Percentiles rank a stretch among this genome's conserved stretches.
These are phyloP conservation scores for Groenewaldozyma salmanticensis DNA, from an alignment of 805 yeast genomes.

Conservation along the genomic window DNA sequence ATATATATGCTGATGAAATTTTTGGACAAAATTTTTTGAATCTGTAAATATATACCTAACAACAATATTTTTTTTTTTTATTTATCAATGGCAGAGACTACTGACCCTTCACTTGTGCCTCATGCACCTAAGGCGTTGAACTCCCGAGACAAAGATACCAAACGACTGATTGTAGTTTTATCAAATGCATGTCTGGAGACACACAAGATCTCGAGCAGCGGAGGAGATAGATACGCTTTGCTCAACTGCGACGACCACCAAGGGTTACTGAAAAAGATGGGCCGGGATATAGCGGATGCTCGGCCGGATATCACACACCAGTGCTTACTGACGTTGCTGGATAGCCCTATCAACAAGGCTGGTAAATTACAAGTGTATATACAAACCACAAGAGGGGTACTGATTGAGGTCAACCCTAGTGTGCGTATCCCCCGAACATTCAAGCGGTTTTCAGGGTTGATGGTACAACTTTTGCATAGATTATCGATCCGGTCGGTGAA, in stretches of 20 bases:
- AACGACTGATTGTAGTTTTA: slow-evolving; percentile 86
- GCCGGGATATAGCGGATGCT: slow-evolving; percentile 94
- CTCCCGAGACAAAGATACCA: slow-evolving; percentile 77
- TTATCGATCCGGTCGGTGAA: slow-evolving; percentile 89
- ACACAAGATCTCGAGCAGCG: slow-evolving; percentile 73
- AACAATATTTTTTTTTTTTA: not conserved
- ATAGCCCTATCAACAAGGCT: slow-evolving; percentile 97
- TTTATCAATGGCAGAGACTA: slow-evolving; percentile 18
- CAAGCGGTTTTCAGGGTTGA: slow-evolving; percentile 92
- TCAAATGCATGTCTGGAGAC: slow-evolving; percentile 95
- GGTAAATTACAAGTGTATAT: slow-evolving; percentile 94
- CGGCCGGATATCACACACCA: slow-evolving; percentile 99
- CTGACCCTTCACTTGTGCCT: slow-evolving; percentile 67
- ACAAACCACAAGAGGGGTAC: slow-evolving; percentile 89
- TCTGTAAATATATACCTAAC: not conserved
- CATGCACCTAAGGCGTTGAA: slow-evolving; percentile 72
- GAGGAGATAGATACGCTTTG: slow-evolving; percentile 87
- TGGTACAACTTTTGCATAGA: slow-evolving; percentile 93
- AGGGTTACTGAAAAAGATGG: slow-evolving; percentile 89
- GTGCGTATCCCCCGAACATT: slow-evolving; percentile 98
- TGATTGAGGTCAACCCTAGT: slow-evolving; percentile 90
- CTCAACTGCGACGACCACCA: slow-evolving; percentile 98
- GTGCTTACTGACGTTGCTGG: slow-evolving; percentile 85
- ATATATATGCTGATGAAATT: too few relatives aligned
- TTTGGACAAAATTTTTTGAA: not conserved